Evolutionary conservation across 768 basidiomycete species (phyloP), one percentile per base, ranked within the genome.

Genomic region (Boletus vermiculosoides): DNA sequence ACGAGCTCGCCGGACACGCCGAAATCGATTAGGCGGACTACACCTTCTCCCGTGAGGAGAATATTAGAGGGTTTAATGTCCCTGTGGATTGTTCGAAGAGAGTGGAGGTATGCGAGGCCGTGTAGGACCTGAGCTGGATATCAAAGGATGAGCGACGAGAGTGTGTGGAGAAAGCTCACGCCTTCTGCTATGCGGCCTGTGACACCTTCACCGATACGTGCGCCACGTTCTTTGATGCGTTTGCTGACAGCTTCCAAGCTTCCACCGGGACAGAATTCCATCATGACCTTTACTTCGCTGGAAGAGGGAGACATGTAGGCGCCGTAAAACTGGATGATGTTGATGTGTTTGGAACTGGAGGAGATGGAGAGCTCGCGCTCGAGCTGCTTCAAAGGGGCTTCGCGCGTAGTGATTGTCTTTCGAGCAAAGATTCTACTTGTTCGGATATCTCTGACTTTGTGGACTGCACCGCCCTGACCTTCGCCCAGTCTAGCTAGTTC

Each of bases 1-100:
- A 98, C 86, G 23, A 99, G 81, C 73, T 97, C 92, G 41, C 96
- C 97, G 28, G 96, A 98, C 20, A 98, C 97, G 33, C 97, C 97
- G 68, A 99, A 99, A 74, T 99, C 97, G 71, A 83, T 87, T 4
- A 99, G 80, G 72, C 94, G 97, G 68, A 98, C 87, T 46, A 93
- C 74, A 31, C 97, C 97, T 67, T 93, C 87, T 46, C 83, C 82
- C 37, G 94, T 92, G 57, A 98, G 78, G 45, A 99, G 84, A 53
- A 98, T 84, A 71, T 96, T 96, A 20, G 94, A 91, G 22, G 93
- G 93, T 67, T 95, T 96, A 73, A 96, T 94, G 71, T 96, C 93
- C 67, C 97, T 83, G 71, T 99, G 97, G 60, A 99, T 98, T 46
- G 94, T 95, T 69, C 86, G 87, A 75, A 83, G 88, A 45, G 87